A percentile compares a stretch with the other conserved stretches of the same genome.
Conservation (phyloP, 2,329 filamentous ascomycete species). For the Pseudogymnoascus destructans region DNA sequence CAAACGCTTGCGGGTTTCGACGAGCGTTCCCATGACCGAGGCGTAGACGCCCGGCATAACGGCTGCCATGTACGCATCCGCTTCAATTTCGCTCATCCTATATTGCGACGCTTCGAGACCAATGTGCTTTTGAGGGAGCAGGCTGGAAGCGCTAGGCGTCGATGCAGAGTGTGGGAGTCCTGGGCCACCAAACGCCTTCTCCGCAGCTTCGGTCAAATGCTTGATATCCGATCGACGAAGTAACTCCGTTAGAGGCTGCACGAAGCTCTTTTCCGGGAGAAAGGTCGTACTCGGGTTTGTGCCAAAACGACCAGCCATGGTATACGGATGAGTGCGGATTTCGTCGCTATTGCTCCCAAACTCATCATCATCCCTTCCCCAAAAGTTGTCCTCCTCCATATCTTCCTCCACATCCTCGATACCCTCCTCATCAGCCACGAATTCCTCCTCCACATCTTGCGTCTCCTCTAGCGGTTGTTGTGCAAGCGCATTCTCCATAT, state of each 20-base stretch:
- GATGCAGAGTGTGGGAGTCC: slow-evolving; percentile 65
- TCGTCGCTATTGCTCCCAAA: slow-evolving; percentile 25
- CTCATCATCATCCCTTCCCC: background rate
- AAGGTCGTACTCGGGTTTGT: slow-evolving; percentile 61
- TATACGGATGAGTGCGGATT: slow-evolving; percentile 59
- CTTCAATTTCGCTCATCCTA: slow-evolving; percentile 62
- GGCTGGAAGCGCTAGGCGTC: slow-evolving; percentile 42
- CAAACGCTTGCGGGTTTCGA: slow-evolving; percentile 61
- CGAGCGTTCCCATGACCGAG: slow-evolving; percentile 50
- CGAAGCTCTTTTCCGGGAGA: slow-evolving; percentile 58
- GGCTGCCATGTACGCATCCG: slow-evolving; percentile 56
- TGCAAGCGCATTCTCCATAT: slow-evolving; percentile 22
- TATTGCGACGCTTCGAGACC: slow-evolving; percentile 49
- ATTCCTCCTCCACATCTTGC: slow-evolving; percentile 16
- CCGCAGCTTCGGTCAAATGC: slow-evolving; percentile 62
- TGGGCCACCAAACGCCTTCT: slow-evolving; percentile 61
- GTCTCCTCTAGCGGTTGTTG: slow-evolving; percentile 21
- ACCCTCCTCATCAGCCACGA: slow-evolving; percentile 17
- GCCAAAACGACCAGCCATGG: slow-evolving; percentile 58
- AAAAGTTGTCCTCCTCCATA: slow-evolving; percentile 17
- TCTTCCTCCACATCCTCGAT: slow-evolving; percentile 20
- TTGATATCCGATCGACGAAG: slow-evolving; percentile 55
- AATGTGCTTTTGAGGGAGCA: slow-evolving; percentile 49
- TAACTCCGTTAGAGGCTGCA: slow-evolving; percentile 55
- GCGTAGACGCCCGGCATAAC: slow-evolving; percentile 61